These are phyloP conservation scores for Davidsoniella virescens DNA, from an alignment of 2,329 filamentous ascomycete genomes.

Conservation along the genomic window DNA sequence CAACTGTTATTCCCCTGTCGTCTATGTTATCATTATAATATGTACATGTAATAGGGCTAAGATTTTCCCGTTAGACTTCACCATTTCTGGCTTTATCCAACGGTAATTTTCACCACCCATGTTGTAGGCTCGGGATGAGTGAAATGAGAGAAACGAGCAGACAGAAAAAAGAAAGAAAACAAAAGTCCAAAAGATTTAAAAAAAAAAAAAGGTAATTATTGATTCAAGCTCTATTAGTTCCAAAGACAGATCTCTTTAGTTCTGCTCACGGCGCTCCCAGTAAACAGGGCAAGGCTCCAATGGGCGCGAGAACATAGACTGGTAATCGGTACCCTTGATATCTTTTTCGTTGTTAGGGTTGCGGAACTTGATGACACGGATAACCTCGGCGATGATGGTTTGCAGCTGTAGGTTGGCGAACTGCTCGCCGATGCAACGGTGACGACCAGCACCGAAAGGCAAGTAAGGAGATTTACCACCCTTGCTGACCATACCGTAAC, in stretches of 20 bases:
- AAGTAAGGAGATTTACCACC: conserved; percentile 80
- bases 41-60: not conserved
- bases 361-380: conserved; percentile 64
- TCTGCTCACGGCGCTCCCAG: conserved; percentile 51
- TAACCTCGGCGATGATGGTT: conserved; percentile 62
- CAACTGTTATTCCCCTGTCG: not conserved
- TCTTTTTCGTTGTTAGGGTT: conserved; percentile 56
- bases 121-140: no score
- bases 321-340: conserved; percentile 52
- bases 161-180: not conserved
- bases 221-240: not conserved
- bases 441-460: conserved; percentile 82
- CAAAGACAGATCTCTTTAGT: not conserved
- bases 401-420: conserved; percentile 89
- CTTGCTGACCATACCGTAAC: conserved; percentile 85
- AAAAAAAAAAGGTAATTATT: not conserved
- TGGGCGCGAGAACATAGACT: conserved; percentile 57
- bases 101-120: no score
- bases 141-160: not conserved
- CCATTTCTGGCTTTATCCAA: no score
- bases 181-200: not conserved
- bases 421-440: conserved; percentile 91
- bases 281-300: conserved; percentile 53
- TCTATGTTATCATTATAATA: conserved; percentile 10
- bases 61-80: no score